These are phyloP conservation scores for Sedum album DNA, from an alignment of 164 flowering plant species.

Conservation along the genomic window DNA sequence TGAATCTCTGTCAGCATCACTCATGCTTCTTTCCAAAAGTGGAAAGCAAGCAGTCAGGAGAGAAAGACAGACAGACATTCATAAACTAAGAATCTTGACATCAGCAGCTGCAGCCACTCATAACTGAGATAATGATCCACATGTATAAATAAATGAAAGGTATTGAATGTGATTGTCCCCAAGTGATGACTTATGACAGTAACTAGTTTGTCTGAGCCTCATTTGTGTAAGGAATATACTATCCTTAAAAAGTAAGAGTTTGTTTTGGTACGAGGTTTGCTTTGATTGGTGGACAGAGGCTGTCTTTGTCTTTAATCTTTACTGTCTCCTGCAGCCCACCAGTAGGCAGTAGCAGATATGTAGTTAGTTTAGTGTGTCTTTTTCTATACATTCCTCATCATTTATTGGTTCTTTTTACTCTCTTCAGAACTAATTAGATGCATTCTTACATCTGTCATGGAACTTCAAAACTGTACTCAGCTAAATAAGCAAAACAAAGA, in stretches of 20 bases:
- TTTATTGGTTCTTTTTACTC: too few relatives aligned
- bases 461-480: too few relatives aligned
- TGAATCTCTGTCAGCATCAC: neutral
- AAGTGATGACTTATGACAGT: neutral
- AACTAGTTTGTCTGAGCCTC: neutral
- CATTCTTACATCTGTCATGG: too few relatives aligned
- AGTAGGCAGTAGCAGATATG: too few relatives aligned
- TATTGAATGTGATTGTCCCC: neutral
- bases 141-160: neutral
- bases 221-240: too few relatives aligned
- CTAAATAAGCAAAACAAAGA: too few relatives aligned
- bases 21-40: neutral
- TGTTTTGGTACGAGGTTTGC: conserved; percentile 2
- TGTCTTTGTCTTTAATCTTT: neutral
- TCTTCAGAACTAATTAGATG: too few relatives aligned
- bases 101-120: neutral
- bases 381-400: too few relatives aligned
- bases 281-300: neutral
- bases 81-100: neutral
- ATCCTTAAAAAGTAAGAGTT: neutral
- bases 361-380: too few relatives aligned
- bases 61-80: neutral
- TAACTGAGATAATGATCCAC: neutral
- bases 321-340: too few relatives aligned
- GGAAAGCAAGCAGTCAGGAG: neutral